Base-by-base conservation (phyloP, 805 yeast genomes). In the Tetrapisispora nanseiensis region DNA sequence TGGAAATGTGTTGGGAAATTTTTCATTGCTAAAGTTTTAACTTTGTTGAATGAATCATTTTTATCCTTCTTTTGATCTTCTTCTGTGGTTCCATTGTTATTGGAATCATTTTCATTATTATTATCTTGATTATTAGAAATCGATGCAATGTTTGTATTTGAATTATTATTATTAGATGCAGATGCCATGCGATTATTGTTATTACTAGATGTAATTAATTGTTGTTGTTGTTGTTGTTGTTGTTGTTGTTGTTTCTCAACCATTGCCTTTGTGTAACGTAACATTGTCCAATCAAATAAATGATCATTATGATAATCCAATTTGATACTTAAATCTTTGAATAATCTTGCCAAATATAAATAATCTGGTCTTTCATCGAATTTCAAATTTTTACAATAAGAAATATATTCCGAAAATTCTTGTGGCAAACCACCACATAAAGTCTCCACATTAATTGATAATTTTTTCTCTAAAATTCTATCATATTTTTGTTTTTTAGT, bases 341-440 rank as follows among this genome's bases (percentile, higher is more conserved):
- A 83, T 46, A 90, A 71, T 62, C 86, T 82, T 57, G 97, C 83
- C 64, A 92, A 74, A 61, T 82, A 90, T 34, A 80, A 74, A 64
- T 92, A 92, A 67, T 92, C 97, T 10, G 98, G 98, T 62, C 89
- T 86, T 63, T 92, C 98, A 57, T 92, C 98, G 56, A 92, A 92
- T 51, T 96, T 76, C 55, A 92, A 75, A 46, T 94, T 82, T 55
- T 92, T 85, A 47, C 94, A 84, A 63, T 92, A 92, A 55, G 82
- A 78, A 73, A 92, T 74, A 63, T 90, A 90, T 55, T 84, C 81
- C 50, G 84, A 79, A 62, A 92, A 92, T 67, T 92, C 97, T 38
- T 75, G 72, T 16, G 98, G 98, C 54, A 92, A 75, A 8, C 97
- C 97, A 56, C 86, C 80, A 49, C 96, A 89, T 55, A 90, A 72